Percentiles rank a stretch among this genome's conserved stretches.
phyloP scores from a whole-genome alignment of 164 flowering plant genomes.

The Hamamelis virginiana region DNA sequence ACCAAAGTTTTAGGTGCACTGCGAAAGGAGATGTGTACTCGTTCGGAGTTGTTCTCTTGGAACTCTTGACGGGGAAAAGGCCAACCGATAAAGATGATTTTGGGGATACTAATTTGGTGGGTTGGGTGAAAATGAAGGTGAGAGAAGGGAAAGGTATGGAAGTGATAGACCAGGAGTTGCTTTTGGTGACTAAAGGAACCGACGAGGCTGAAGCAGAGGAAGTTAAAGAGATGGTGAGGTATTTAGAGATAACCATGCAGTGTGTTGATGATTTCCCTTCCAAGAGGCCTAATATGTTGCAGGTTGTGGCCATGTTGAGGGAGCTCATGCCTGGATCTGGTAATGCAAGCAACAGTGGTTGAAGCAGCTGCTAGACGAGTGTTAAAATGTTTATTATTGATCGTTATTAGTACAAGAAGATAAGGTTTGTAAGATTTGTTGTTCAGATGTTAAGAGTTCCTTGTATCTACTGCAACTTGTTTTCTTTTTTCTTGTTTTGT shows the following conservation, averaged over 20 bases:
- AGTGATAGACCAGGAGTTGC: slow-evolving; percentile 65
- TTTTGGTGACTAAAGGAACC: slow-evolving; percentile 26
- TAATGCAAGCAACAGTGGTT: slow-evolving; percentile 34
- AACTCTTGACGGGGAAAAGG: slow-evolving; percentile 58
- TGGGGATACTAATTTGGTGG: slow-evolving; percentile 72
- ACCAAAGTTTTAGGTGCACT: slow-evolving; percentile 77
- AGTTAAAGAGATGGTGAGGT: slow-evolving; percentile 67
- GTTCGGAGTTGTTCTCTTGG: slow-evolving; percentile 60
- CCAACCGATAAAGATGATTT: slow-evolving; percentile 74
- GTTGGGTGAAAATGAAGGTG: slow-evolving; percentile 76
- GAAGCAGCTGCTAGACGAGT: slow-evolving; percentile 17
- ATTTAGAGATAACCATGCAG: slow-evolving; percentile 62
- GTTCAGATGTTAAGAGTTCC: not conserved
- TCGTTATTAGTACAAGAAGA: not conserved
- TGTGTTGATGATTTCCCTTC: slow-evolving; percentile 93
- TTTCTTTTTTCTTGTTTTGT: not conserved
- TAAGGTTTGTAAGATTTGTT: not conserved
- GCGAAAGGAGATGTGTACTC: slow-evolving; percentile 73
- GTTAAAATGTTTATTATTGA: not conserved
- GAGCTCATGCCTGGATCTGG: slow-evolving; percentile 49
- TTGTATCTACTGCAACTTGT: not conserved
- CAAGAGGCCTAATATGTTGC: slow-evolving; percentile 83
- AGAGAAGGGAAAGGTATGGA: slow-evolving; percentile 77
- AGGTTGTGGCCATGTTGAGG: slow-evolving; percentile 80
- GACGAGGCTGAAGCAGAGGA: slow-evolving; percentile 41